Percentiles rank a stretch among this genome's conserved stretches.
Evolutionary conservation across 345 rosid species (phyloP).

Genomic region (Rhodamnia argentea): DNA sequence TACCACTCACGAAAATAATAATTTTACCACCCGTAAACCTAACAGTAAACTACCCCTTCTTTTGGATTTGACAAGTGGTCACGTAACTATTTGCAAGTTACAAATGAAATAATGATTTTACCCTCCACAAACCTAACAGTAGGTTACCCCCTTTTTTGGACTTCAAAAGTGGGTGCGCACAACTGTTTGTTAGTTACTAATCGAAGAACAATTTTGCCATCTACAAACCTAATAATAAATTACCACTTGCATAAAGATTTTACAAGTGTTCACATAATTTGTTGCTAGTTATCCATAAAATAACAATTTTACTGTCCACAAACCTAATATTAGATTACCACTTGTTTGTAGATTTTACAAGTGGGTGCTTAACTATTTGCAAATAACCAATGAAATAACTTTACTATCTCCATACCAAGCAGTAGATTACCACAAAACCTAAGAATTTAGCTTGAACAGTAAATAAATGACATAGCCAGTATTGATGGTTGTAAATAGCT

Average conservation of each 20-base stretch:
- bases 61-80: background rate
- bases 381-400: background rate
- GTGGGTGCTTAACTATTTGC: background rate
- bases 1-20: background rate
- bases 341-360: background rate
- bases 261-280: background rate
- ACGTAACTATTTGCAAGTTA: background rate
- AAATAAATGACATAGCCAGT: background rate
- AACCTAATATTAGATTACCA: background rate
- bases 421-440: background rate
- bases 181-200: too few species aligned
- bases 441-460: background rate
- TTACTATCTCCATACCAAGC: background rate
- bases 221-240: background rate
- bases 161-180: too few species aligned
- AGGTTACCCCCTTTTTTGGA: too few species aligned
- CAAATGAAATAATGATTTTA: background rate
- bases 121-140: too few species aligned
- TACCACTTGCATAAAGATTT: background rate
- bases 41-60: background rate
- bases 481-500: background rate
- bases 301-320: background rate
- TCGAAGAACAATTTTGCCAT: background rate
- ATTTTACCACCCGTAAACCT: background rate
- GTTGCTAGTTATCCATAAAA: background rate